phyloP scores from a whole-genome alignment of 495 filamentous ascomycete genomes.

The Neurospora sp. region DNA sequence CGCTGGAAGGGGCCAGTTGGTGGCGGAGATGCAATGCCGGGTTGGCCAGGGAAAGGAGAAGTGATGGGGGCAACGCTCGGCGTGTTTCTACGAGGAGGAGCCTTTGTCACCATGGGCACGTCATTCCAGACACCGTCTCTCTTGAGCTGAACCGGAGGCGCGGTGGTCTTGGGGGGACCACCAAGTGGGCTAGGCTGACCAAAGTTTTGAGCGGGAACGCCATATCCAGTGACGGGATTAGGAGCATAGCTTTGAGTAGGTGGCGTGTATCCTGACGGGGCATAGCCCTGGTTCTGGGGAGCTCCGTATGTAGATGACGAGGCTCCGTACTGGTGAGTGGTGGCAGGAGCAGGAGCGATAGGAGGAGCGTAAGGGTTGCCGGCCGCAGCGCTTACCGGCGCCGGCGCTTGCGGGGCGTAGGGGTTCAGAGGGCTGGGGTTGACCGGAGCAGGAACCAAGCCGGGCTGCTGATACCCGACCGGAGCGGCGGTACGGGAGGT shows the following conservation, averaged over 20 bases:
- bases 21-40: constrained; percentile 35
- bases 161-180: constrained; percentile 36
- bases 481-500: constrained; percentile 22
- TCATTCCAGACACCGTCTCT: constrained; percentile 87
- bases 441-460: constrained; percentile 19
- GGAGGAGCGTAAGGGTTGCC: constrained; percentile 56
- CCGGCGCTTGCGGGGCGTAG: constrained; percentile 23
- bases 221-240: constrained; percentile 24
- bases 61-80: constrained; percentile 52
- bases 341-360: constrained; percentile 28
- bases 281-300: constrained; percentile 5
- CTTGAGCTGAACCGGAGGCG: constrained; percentile 60
- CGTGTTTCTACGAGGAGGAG: constrained; percentile 58
- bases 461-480: constrained; percentile 29
- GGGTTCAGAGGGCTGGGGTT: constrained; percentile 26
- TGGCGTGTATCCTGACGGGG: not conserved
- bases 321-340: constrained; percentile 18
- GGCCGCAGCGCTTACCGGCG: constrained; percentile 28
- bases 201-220: constrained; percentile 16
- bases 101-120: constrained; percentile 74
- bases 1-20: constrained; percentile 27
- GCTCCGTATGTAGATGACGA: constrained; percentile 28
- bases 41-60: constrained; percentile 58
- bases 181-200: constrained; percentile 6
- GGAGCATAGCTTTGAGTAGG: constrained; percentile 13